Base-by-base conservation (phyloP, 2,329 filamentous ascomycete genomes). In the Xylariales sp. region DNA sequence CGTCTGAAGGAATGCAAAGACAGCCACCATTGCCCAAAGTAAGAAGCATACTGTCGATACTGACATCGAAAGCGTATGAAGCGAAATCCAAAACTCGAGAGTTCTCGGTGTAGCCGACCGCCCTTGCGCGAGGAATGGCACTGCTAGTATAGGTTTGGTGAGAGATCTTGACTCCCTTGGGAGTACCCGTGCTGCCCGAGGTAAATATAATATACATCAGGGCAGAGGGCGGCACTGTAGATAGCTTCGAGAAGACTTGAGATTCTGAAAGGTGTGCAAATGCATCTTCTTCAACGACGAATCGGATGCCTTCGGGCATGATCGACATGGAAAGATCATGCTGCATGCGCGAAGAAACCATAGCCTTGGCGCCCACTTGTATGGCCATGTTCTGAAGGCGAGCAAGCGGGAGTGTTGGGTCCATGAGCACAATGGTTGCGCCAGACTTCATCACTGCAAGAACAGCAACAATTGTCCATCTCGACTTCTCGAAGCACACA, bases 131-230 rank as follows among this genome's bases (percentile, higher is more conserved):
- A 13, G 43, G 43, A 5, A 21, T 28, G n/a, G 48, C 30, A 19
- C 44, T 46, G 13, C 41, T 48, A 25, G 38, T 38, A 15, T 52
- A 47, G 14, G 44, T 41, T 5, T 20, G 21, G 27, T 54, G 53
- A 16, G 37, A 36, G 19, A 52, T 40, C 14, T 70, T 59, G 14
- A 70, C 67, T 25, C 69, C 69, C 53, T 74, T 74, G 5, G 70
- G 70, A 18, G 56, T 55, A 5, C 70, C 70, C 2, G 70, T 73
- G 14, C 65, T 71, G 15, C 70, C 70, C n/a, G 69, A 73, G 19
- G 70, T 74, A 48, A 72, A 73, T 49, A 72, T 14, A 2, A 44
- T 15, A 14, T 46, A 48, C 15, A 40, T 11, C 10, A 19, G 18
- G 17, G 10, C 14, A 17, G 8, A 5, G 5, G 25, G 13, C 7